Evolutionary conservation across 164 flowering plant genomes (phyloP).

Genomic region (Warburgia ugandensis): DNA sequence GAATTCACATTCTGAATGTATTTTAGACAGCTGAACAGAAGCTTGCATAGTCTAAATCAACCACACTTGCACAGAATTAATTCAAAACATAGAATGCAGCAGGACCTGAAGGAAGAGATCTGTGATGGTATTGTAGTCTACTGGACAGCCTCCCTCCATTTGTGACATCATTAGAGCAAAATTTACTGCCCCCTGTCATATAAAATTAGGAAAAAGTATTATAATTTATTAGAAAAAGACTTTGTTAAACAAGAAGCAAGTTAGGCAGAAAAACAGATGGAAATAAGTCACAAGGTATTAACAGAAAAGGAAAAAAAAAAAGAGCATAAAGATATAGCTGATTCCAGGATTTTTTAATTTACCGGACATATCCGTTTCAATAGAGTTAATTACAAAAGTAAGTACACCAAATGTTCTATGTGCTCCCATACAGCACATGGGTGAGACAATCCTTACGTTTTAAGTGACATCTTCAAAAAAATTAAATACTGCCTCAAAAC

Average conservation of each 20-base stretch:
- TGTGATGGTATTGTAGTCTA: slow-evolving; percentile 97
- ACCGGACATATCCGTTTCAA: no score
- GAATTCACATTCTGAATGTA: no score
- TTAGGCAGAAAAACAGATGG: not conserved
- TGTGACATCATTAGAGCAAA: slow-evolving; percentile 99
- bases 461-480: not conserved
- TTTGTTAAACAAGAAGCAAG: not conserved
- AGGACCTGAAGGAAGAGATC: slow-evolving; percentile 97
- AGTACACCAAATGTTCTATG: no score
- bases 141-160: slow-evolving; percentile 99
- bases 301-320: not conserved
- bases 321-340: not conserved
- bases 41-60: no score
- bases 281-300: not conserved
- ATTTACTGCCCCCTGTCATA: slow-evolving; percentile 90
- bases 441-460: no score
- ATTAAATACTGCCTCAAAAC: not conserved
- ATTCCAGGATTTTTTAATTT: not conserved
- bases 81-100: not conserved
- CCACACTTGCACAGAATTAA: no score
- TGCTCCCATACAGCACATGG: no score
- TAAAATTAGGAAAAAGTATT: slow-evolving; percentile 5
- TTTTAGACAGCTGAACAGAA: no score
- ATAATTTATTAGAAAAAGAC: not conserved
- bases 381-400: no score